Evolutionary conservation across 176 grass and related monocot species (phyloP).

Genomic region (Oropetium thomaeum): DNA sequence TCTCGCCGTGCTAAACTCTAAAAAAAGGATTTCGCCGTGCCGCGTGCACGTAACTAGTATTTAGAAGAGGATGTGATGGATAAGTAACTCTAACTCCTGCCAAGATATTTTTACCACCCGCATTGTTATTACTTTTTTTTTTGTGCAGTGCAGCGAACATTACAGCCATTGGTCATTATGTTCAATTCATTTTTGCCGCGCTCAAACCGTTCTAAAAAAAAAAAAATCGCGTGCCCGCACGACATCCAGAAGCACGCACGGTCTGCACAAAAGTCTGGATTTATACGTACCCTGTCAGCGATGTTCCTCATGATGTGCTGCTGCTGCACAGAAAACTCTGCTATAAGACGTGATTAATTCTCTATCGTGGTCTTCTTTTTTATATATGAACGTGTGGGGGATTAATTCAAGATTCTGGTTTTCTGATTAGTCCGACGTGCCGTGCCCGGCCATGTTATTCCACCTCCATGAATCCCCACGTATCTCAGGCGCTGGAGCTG

Average conservation of each 20-base stretch:
- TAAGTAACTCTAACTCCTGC: neutral
- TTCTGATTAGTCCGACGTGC: constrained; percentile 7
- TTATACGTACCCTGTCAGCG: neutral
- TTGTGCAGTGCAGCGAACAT: too few species aligned
- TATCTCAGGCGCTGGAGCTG: neutral
- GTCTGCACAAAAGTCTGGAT: neutral
- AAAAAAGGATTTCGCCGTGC: neutral
- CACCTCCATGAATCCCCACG: neutral
- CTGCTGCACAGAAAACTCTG: neutral
- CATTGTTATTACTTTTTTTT: neutral
- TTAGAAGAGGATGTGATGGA: neutral
- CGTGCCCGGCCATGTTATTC: neutral
- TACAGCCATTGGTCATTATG: neutral
- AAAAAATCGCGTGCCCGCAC: too few species aligned
- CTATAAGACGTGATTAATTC: neutral
- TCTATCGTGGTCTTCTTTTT: neutral
- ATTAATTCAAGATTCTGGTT: neutral
- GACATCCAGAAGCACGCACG: neutral
- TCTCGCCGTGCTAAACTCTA: neutral
- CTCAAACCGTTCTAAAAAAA: too few species aligned
- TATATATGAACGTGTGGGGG: neutral
- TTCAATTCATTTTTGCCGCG: neutral
- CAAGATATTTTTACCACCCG: constrained; percentile 13
- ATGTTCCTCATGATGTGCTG: neutral
- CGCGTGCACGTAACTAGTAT: neutral